Conservation (phyloP, 345 rosid genomes). For the Melaleuca alternifolia region DNA sequence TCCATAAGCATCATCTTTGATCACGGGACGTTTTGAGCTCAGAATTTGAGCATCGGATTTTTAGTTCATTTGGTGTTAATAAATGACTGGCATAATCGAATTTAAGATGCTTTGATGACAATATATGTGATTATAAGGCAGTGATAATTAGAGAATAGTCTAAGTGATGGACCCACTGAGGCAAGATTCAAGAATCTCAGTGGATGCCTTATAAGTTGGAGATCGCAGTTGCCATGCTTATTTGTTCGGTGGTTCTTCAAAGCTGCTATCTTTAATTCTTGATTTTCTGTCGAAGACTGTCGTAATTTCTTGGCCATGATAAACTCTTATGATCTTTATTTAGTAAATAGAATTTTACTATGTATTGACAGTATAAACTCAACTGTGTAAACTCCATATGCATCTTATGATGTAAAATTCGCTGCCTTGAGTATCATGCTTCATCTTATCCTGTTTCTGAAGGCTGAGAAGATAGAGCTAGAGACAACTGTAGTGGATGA, state of each 20-base stretch:
- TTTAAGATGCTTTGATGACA: neutral
- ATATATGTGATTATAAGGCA: neutral
- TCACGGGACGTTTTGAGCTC: neutral
- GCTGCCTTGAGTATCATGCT: neutral
- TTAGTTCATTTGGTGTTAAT: neutral
- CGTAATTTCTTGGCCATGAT: neutral
- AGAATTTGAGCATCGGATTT: neutral
- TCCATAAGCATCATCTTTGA: neutral
- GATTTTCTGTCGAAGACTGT: neutral
- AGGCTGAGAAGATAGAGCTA: conserved; percentile 96
- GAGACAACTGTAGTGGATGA: conserved; percentile 98
- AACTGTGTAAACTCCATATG: neutral
- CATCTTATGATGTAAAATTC: neutral
- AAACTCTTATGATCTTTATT: neutral
- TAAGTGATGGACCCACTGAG: neutral
- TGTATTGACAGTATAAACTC: neutral
- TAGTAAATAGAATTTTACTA: neutral
- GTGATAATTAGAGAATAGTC: neutral
- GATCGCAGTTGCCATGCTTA: neutral
- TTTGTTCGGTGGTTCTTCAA: neutral
- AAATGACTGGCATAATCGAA: neutral
- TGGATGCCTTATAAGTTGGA: neutral
- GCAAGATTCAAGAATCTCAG: neutral
- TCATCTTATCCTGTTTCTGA: conserved; percentile 11
- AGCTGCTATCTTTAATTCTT: neutral